Conservation (phyloP, 352 stramenopile genomes). For the Pythium rhizo-oryzae region DNA sequence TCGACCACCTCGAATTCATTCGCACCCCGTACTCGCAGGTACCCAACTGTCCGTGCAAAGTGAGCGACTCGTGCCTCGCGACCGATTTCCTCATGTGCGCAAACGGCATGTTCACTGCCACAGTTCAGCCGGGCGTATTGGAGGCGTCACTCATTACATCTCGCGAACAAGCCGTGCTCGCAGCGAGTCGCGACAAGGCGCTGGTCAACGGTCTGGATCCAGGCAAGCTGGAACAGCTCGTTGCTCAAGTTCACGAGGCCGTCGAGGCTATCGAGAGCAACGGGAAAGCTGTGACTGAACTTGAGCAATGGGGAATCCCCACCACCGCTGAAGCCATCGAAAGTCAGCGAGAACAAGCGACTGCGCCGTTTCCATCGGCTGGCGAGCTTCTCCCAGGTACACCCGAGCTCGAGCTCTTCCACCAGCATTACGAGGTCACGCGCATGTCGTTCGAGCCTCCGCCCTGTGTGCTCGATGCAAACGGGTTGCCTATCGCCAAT, state of each 20-base stretch:
- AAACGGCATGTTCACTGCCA: constrained; percentile 34
- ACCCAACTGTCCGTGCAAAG: constrained; percentile 43
- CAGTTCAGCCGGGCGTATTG: constrained; percentile 9
- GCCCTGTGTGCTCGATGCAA: constrained; percentile 41
- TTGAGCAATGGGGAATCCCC: constrained; percentile 9
- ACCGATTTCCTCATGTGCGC: constrained; percentile 51
- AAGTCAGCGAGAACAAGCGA: not conserved
- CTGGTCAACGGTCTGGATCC: constrained; percentile 11
- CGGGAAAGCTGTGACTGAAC: not conserved
- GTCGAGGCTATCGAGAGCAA: constrained; percentile 6
- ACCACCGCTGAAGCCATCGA: constrained; percentile 12
- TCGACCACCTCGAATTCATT: constrained; percentile 36
- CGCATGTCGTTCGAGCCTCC: constrained; percentile 32
- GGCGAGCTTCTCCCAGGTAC: constrained; percentile 29
- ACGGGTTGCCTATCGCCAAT: constrained; percentile 38
- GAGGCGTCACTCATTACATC: not conserved
- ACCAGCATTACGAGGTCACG: constrained; percentile 47
- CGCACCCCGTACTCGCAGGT: constrained; percentile 45
- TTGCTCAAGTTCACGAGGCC: not conserved
- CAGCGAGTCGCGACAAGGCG: constrained; percentile 5
- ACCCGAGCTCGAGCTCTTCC: constrained; percentile 26
- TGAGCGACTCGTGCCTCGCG: constrained; percentile 49
- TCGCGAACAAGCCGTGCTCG: not conserved
- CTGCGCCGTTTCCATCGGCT: constrained; percentile 4
- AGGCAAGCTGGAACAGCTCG: not conserved